Evolutionary conservation across 177 flowering plant species (phyloP).

Genomic region (Vitis hybrid): DNA sequence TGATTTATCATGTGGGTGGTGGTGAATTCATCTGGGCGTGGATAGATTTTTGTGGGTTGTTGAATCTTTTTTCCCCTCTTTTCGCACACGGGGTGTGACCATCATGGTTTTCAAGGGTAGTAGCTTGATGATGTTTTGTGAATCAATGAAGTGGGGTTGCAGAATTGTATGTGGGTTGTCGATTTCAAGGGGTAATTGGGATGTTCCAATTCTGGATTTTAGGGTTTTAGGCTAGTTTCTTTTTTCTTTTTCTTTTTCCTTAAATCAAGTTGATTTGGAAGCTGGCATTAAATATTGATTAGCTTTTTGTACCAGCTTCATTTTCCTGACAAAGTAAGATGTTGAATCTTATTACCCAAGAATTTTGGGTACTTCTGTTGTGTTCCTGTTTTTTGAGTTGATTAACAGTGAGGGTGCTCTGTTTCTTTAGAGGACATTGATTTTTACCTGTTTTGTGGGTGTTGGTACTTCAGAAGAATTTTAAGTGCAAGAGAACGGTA

Average conservation of each 20-base stretch:
- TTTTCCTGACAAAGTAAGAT: neutral
- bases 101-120: constrained; percentile 9
- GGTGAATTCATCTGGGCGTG: constrained; percentile 17
- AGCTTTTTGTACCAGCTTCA: neutral
- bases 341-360: neutral
- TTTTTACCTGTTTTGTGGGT: constrained; percentile 19
- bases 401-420: neutral
- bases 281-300: neutral
- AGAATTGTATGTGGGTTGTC: constrained; percentile 6
- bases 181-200: constrained; percentile 1
- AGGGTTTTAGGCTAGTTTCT: constrained; percentile 7
- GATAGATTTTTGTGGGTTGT: constrained; percentile 14
- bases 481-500: constrained; percentile 34
- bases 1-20: constrained; percentile 6
- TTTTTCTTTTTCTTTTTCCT: neutral
- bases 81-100: neutral
- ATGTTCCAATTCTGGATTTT: neutral
- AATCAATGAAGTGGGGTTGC: constrained; percentile 14
- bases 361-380: too few relatives aligned
- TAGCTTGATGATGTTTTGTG: constrained; percentile 4
- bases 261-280: neutral
- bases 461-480: constrained; percentile 19
- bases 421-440: constrained; percentile 4
- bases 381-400: neutral
- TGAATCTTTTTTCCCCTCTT: neutral